These are phyloP conservation scores for Dianthus caryophyllus DNA, from an alignment of 148 eudicot species.

Conservation along the genomic window DNA sequence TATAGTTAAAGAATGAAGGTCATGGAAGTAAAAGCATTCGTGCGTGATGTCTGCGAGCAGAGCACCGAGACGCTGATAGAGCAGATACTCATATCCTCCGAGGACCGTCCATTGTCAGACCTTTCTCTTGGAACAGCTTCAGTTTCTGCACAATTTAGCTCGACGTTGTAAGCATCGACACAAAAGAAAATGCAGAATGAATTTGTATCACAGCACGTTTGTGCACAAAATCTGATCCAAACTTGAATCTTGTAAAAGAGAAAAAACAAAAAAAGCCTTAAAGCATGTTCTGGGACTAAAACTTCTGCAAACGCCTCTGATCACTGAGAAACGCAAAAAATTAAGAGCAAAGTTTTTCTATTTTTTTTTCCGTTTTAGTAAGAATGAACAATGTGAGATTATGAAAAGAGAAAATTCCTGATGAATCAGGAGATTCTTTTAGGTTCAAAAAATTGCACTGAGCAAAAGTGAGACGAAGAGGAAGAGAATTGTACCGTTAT, in stretches of 20 bases:
- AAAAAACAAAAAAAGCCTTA: not conserved
- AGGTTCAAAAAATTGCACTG: no score
- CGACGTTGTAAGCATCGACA: slow-evolving; percentile 3
- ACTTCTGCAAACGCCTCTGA: no score
- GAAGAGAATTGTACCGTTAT: slow-evolving; percentile 46
- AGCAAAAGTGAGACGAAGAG: not conserved
- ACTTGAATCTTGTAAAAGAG: no score
- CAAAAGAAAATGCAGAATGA: not conserved
- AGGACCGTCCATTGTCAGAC: slow-evolving; percentile 34
- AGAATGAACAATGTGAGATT: no score
- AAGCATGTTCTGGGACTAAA: not conserved
- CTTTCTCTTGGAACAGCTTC: slow-evolving; percentile 50
- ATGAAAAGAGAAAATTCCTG: no score
- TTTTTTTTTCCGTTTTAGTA: no score
- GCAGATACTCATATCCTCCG: slow-evolving; percentile 29
- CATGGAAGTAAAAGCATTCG: not conserved
- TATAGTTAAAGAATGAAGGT: not conserved
- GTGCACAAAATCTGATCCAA: not conserved
- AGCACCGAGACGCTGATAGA: not conserved
- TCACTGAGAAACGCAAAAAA: no score
- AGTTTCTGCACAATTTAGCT: slow-evolving; percentile 42
- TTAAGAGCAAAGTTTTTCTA: no score
- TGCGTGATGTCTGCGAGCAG: no score
- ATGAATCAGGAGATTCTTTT: no score
- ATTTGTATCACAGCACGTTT: not conserved